These are phyloP conservation scores for Camelina laxa DNA, from an alignment of 345 rosid genomes.

Conservation along the genomic window DNA sequence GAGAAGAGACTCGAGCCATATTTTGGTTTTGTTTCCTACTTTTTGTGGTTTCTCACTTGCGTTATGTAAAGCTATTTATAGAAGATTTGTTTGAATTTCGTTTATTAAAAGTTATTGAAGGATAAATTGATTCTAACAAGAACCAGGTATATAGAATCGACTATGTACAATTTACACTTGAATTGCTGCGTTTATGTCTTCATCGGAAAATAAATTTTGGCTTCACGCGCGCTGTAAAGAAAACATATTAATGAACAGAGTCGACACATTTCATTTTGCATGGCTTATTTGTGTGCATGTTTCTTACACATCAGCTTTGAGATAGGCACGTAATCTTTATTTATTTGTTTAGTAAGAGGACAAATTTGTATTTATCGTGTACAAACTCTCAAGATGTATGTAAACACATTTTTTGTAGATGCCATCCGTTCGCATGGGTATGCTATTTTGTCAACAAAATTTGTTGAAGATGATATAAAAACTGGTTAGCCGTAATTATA, in stretches of 20 bases:
- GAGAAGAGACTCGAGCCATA: constrained; percentile 42
- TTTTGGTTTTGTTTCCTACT: not conserved
- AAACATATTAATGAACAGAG: constrained; percentile 1
- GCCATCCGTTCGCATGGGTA: too few relatives aligned
- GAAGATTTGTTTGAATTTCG: not conserved
- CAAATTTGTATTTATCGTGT: constrained; percentile 1
- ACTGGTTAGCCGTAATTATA: too few relatives aligned
- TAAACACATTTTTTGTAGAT: too few relatives aligned
- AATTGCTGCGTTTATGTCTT: constrained; percentile 25
- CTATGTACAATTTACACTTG: constrained; percentile 32
- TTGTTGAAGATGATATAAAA: too few relatives aligned
- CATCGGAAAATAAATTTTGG: constrained; percentile 14
- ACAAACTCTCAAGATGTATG: not conserved
- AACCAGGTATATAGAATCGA: constrained; percentile 32
- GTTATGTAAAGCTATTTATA: constrained; percentile 33
- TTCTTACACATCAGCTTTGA: constrained; percentile 44
- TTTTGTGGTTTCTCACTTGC: constrained; percentile 24
- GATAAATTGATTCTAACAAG: constrained; percentile 23
- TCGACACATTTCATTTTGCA: constrained; percentile 46
- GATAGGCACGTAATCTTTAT: constrained; percentile 12
- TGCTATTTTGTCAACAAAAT: too few relatives aligned
- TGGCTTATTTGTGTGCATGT: constrained; percentile 38
- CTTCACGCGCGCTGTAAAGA: not conserved
- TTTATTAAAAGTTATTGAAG: not conserved
- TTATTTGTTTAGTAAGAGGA: not conserved